phyloP scores from a whole-genome alignment of 176 grass and related monocot genomes.

The Alopecurus myosuroides region DNA sequence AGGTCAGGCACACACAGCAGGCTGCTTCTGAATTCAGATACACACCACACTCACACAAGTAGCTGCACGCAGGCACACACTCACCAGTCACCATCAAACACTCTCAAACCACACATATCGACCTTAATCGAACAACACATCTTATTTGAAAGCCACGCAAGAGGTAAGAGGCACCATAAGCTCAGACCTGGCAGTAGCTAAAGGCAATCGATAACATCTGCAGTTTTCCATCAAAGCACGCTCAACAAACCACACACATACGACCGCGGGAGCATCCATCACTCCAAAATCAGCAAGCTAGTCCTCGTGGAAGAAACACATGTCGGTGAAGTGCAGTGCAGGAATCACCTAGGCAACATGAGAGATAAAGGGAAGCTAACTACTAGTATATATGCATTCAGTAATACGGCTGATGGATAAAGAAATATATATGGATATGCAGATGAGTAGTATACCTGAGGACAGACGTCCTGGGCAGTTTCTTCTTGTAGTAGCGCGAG shows the following conservation, averaged over 20 bases:
- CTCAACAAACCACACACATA: neutral
- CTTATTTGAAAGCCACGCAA: neutral
- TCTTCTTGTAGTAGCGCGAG: conserved; percentile 6
- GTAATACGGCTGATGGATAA: too few relatives aligned
- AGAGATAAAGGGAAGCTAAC: neutral
- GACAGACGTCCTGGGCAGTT: neutral
- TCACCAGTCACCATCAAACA: too few relatives aligned
- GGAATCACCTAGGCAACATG: neutral
- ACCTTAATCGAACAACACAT: neutral
- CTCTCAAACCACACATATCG: neutral
- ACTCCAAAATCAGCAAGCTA: neutral
- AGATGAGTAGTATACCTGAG: neutral
- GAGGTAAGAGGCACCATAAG: neutral
- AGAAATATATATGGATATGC: neutral
- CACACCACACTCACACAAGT: too few relatives aligned
- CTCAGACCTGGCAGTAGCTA: neutral
- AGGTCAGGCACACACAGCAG: too few relatives aligned
- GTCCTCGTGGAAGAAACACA: neutral
- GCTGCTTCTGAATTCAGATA: too few relatives aligned
- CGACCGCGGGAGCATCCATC: neutral
- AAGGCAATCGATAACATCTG: neutral
- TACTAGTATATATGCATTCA: neutral
- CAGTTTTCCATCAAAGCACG: neutral
- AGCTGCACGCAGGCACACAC: too few relatives aligned
- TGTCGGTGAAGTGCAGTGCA: neutral